A percentile compares a stretch with the other conserved stretches of the same genome.
Conservation (phyloP, 192 early-diverging fungal genomes). For the Phlyctochytrium bullatum region DNA sequence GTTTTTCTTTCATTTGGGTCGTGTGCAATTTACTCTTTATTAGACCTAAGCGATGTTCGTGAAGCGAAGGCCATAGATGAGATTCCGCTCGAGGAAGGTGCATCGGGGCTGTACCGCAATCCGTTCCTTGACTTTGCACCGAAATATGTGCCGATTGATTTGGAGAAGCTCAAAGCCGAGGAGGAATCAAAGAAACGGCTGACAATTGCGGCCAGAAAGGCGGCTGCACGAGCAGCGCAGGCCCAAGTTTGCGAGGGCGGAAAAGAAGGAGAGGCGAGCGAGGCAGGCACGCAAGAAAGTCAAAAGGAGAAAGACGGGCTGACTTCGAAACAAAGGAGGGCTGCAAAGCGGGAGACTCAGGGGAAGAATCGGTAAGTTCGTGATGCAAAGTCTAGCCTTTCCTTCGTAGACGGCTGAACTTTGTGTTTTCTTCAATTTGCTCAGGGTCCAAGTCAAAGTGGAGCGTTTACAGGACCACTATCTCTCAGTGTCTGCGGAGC, state of each 20-base stretch:
- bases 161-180: background rate
- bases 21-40: background rate
- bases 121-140: slow-evolving; percentile 34
- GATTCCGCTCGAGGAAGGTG: slow-evolving; percentile 24
- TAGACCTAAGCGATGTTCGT: background rate
- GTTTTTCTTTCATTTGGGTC: background rate
- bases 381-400: no score
- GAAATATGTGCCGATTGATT: slow-evolving; percentile 6
- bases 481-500: no score
- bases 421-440: no score
- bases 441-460: no score
- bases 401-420: no score
- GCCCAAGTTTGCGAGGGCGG: no score
- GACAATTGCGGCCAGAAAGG: background rate
- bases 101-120: slow-evolving; percentile 40
- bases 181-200: background rate
- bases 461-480: no score
- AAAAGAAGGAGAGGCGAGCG: no score
- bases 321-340: background rate
- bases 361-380: no score
- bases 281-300: no score
- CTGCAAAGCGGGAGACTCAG: slow-evolving; percentile 9
- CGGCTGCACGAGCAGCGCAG: background rate
- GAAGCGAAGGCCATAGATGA: background rate
- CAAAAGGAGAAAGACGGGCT: background rate